These are phyloP conservation scores for Scenedesmus sp. DNA, from an alignment of 163 green algal genomes.

Conservation along the genomic window DNA sequence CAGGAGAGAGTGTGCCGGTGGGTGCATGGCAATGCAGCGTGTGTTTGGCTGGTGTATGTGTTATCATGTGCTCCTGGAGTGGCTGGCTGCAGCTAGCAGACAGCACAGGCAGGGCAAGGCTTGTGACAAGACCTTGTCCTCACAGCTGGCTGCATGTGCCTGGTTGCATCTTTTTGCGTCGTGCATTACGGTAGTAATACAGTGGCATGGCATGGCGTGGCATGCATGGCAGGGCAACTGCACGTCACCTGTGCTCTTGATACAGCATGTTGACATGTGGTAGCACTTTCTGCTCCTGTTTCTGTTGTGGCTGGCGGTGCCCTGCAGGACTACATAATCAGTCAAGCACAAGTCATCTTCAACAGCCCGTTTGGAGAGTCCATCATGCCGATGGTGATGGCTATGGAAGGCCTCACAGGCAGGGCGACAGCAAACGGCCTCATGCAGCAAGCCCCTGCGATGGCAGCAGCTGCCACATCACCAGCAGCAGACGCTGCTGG, in stretches of 20 bases:
- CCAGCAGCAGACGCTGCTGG: constrained; percentile 21
- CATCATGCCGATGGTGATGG: constrained; percentile 62
- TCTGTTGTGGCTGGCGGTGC: background rate
- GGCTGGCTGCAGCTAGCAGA: no score
- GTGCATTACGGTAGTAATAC: no score
- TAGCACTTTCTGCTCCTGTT: no score
- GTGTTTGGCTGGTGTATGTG: background rate
- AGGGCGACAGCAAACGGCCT: constrained; percentile 57
- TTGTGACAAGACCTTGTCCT: no score
- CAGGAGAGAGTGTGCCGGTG: constrained; percentile 64
- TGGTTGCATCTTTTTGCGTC: no score
- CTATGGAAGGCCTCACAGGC: constrained; percentile 61
- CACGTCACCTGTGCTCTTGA: background rate
- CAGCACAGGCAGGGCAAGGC: no score
- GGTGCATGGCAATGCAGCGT: background rate
- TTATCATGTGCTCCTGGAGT: no score
- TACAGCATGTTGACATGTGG: background rate
- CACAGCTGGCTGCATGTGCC: no score
- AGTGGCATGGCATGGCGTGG: no score
- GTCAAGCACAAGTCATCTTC: constrained; percentile 57
- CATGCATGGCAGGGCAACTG: no score
- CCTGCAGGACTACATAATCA: constrained; percentile 55
- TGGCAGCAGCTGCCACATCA: background rate
- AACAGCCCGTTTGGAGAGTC: constrained; percentile 58
- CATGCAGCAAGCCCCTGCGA: background rate